Base-by-base conservation (phyloP, 805 yeast genomes). In the Saccharomycopsis fodiens region DNA sequence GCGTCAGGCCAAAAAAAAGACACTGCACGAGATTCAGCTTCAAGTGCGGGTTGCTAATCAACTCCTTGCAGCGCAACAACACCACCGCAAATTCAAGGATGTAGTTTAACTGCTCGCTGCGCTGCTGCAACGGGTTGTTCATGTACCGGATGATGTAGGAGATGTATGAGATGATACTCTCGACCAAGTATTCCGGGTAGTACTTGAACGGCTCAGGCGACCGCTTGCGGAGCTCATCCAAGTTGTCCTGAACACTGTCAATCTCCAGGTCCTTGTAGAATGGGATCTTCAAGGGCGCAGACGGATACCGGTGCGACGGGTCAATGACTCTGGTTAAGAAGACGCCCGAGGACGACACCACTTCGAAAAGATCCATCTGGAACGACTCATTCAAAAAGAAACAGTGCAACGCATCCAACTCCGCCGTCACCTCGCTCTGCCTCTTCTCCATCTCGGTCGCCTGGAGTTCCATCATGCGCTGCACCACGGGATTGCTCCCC, bases 1-100 rank as follows among this genome's bases (percentile, higher is more conserved):
- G 82, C 53, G 76, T 65, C 0, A 85, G 68, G 0, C 97, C 97
- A 52, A 72, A 68, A 55, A 82, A 87, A 44, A 93, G 67, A 21
- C 86, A 71, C 59, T 91, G 96, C 17, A 86, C 83, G 42, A 93
- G 66, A 56, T 82, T 77, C 16, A 94, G 80, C 57, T 93, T 91
- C 66, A 93, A 72, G 66, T 93, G 96, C 0, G 98, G 98, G 58
- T 93, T 93, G 44, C 93, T 85, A 42, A 93, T 71, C 31, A 85
- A 59, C 59, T 85, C 93, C 1, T 93, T 89, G 59, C 93, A 84
- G 60, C 96, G 77, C 58, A 93, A 66, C 47, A 89, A 72, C 1
- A 80, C 73, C 15, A 88, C 79, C 0, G 82, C 70, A 60, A 87
- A 80, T 52, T 85, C 88, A 38, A 85, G 76, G 52, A 85, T 75